Percentiles rank a stretch among this genome's conserved stretches.
Conservation (phyloP, 805 yeast species). For the Clavispora fructus region DNA sequence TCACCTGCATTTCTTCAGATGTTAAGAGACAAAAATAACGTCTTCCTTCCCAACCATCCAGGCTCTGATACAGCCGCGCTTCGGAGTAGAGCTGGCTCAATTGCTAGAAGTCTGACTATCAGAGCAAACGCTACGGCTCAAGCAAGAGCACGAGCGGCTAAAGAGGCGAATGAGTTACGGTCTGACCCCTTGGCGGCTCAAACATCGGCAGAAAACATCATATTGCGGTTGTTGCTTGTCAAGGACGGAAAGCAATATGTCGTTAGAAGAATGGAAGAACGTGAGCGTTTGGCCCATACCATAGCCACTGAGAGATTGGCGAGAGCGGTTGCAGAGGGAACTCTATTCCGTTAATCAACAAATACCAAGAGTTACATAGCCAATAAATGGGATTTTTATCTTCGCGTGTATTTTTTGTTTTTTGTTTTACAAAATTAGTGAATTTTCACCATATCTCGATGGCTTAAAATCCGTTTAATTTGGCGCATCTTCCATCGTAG, state of each 20-base stretch:
- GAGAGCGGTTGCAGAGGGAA: conserved; percentile 42
- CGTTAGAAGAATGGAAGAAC: conserved; percentile 50
- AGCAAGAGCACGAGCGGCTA: conserved; percentile 38
- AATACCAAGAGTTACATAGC: not conserved
- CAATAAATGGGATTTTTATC: not conserved
- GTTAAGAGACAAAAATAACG: conserved; percentile 44
- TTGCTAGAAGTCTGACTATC: conserved; percentile 63
- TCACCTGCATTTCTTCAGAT: conserved; percentile 50
- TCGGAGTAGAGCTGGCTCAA: conserved; percentile 38
- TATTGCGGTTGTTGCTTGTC: conserved; percentile 65
- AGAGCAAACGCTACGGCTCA: conserved; percentile 65
- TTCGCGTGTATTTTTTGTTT: not conserved
- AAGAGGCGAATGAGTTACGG: conserved; percentile 16
- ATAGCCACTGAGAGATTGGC: conserved; percentile 50
- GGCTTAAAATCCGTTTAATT: conserved; percentile 11
- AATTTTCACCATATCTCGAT: not conserved
- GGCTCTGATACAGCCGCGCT: conserved; percentile 8
- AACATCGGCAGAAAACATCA: conserved; percentile 55
- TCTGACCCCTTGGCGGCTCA: conserved; percentile 36
- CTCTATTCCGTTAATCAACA: conserved; percentile 8
- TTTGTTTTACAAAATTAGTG: not conserved
- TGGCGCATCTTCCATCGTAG: conserved; percentile 38
- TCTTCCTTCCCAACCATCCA: conserved; percentile 13
- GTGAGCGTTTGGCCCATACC: conserved; percentile 54
- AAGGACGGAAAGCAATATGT: conserved; percentile 60